Evolutionary conservation across 257 asterid species (phyloP), one percentile per base, ranked within the genome.

Genomic region (Henckelia pumila): DNA sequence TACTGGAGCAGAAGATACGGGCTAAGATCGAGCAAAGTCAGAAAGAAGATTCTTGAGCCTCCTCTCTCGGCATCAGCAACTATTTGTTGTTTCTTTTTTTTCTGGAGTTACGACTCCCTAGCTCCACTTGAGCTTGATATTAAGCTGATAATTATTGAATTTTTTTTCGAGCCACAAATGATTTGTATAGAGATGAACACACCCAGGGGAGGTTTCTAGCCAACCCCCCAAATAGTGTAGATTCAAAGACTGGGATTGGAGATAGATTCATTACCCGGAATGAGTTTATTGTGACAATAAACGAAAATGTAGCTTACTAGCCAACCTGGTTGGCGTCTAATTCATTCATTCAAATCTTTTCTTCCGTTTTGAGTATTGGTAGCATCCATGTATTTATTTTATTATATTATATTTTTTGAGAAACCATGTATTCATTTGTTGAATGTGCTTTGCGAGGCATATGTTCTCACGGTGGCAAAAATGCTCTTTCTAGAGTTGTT

Each of bases 1-100:
- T 84, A 66, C 70, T 92, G 83, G 95, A 87, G 85, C 78, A 84
- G 82, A 87, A 89, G 76, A 75, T 86, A 58, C 77, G 86, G 56
- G 85, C 85, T n/a, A 89, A 87, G 81, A 67, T 91, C 44, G 83
- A 74, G 62, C 80, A 87, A 61, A 77, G 60, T 30, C 80, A 78
- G 72, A 83, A 77, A 72, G 75, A 73, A 59, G 75, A n/a, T 74
- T 77, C 73, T 63, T 76, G 79, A 78, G 19, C 73, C 22, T 53
- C 8, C 65, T 66, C 16, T 23, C 28, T 67, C 16, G 20, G 16
- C 52, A 17, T 70, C 16, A 11, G 16, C 52, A 17, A 23, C 53
- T 1, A 22, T 68, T 61, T 59, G 1, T 68, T 71, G 11, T 60
- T 74, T 65, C 28, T 60, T 71, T 61, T 72, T 59, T 61, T 72